phyloP scores from a whole-genome alignment of 805 yeast species.

The Sugiyamaella qingdaonensis region DNA sequence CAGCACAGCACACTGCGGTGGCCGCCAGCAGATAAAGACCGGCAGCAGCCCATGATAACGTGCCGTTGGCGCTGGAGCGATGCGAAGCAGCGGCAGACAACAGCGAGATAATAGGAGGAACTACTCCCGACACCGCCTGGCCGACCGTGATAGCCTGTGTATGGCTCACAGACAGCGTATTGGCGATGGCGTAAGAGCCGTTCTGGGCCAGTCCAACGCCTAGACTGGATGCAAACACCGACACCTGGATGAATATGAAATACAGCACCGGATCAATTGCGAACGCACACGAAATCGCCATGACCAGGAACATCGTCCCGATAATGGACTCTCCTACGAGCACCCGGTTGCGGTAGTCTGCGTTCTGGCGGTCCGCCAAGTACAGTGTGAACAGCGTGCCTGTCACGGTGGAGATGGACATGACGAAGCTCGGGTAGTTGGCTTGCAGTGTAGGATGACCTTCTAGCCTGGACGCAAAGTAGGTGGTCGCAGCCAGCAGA shows the following conservation, averaged over 20 bases:
- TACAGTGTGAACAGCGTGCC: constrained; percentile 56
- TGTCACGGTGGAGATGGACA: constrained; percentile 75
- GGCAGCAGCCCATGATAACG: constrained; percentile 15
- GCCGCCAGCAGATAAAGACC: constrained; percentile 48
- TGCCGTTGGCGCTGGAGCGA: not conserved
- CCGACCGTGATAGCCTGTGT: constrained; percentile 94
- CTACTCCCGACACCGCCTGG: constrained; percentile 89
- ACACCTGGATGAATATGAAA: constrained; percentile 53
- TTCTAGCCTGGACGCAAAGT: constrained; percentile 61
- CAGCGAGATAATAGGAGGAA: constrained; percentile 73
- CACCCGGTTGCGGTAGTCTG: constrained; percentile 54
- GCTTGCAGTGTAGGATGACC: constrained; percentile 35
- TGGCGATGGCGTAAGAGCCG: constrained; percentile 84
- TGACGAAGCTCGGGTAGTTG: constrained; percentile 77
- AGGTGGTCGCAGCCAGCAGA: constrained; percentile 78
- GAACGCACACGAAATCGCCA: constrained; percentile 47
- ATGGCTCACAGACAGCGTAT: constrained; percentile 66
- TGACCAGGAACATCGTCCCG: constrained; percentile 49
- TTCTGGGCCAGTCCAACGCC: constrained; percentile 85
- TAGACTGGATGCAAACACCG: constrained; percentile 61
- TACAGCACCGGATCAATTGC: constrained; percentile 19
- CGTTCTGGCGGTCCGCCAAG: constrained; percentile 65
- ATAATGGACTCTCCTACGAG: constrained; percentile 57
- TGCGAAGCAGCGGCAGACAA: constrained; percentile 41
- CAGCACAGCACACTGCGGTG: constrained; percentile 41